Percentiles rank a stretch among this genome's conserved stretches.
Evolutionary conservation across 805 yeast species (phyloP).

Genomic region (Candida manassasensis): DNA sequence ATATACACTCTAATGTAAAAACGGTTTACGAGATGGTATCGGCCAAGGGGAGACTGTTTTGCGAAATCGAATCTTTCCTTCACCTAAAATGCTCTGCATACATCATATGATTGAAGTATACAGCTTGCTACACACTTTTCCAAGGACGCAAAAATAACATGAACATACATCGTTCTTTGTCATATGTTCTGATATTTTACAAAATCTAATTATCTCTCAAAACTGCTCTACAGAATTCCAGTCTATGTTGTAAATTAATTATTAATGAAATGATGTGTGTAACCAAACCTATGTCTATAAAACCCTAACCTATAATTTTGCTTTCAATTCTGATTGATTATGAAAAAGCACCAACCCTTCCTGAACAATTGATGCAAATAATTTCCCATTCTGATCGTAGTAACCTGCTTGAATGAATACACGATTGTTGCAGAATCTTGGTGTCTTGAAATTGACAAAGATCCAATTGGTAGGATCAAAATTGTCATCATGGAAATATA

Average conservation of each 20-base stretch:
- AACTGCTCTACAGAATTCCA: neutral
- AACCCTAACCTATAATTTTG: slow-evolving; percentile 11
- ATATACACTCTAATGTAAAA: too few relatives aligned
- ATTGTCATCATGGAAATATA: slow-evolving; percentile 32
- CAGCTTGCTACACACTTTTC: too few relatives aligned
- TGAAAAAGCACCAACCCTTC: slow-evolving; percentile 28
- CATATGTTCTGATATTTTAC: too few relatives aligned
- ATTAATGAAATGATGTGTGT: neutral
- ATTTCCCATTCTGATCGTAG: slow-evolving; percentile 24
- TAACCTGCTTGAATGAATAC: slow-evolving; percentile 26
- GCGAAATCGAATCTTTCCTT: too few relatives aligned
- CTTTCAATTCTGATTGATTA: slow-evolving; percentile 12
- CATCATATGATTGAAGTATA: too few relatives aligned
- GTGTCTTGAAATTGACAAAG: slow-evolving; percentile 23
- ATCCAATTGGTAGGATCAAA: slow-evolving; percentile 32
- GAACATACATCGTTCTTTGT: too few relatives aligned
- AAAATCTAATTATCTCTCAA: neutral
- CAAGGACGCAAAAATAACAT: too few relatives aligned
- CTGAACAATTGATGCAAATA: slow-evolving; percentile 30
- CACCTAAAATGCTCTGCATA: too few relatives aligned
- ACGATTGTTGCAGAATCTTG: slow-evolving; percentile 27
- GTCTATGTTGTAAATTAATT: neutral
- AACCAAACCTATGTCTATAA: slow-evolving; percentile 6
- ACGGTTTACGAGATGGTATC: too few relatives aligned
- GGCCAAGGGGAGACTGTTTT: too few relatives aligned